Percentiles rank a stretch among this genome's conserved stretches.
These are phyloP conservation scores for Lipomyces kockii DNA, from an alignment of 805 yeast species.

Conservation along the genomic window DNA sequence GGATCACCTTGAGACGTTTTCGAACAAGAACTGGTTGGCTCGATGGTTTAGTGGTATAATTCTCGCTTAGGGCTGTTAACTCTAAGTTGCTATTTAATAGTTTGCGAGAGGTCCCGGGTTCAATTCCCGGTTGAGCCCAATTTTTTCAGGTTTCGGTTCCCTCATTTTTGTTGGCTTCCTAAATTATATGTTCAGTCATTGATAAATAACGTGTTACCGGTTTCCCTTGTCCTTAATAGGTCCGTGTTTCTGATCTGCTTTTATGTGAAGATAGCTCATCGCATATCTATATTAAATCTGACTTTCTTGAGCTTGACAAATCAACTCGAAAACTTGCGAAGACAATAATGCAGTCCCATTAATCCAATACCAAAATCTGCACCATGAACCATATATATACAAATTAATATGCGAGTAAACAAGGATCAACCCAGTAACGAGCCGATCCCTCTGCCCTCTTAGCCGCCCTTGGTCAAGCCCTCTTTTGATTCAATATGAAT, in stretches of 20 bases:
- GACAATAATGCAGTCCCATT: neutral
- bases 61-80: slow-evolving; percentile 45
- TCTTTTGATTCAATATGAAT: slow-evolving; percentile 31
- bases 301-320: neutral
- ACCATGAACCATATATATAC: neutral
- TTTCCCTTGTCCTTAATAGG: no score
- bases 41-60: slow-evolving; percentile 48
- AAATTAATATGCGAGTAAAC: neutral
- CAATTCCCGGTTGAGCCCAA: slow-evolving; percentile 48
- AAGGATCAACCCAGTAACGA: neutral
- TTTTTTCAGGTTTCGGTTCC: slow-evolving; percentile 16
- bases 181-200: neutral
- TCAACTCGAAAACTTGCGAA: neutral
- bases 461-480: slow-evolving; percentile 25
- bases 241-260: neutral
- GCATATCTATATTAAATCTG: neutral
- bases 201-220: neutral
- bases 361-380: neutral
- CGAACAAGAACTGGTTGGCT: slow-evolving; percentile 34
- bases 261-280: neutral
- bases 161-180: neutral
- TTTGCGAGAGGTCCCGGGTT: slow-evolving; percentile 48
- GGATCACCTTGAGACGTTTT: no score
- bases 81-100: slow-evolving; percentile 38
- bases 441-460: neutral